Percentiles rank a stretch among this genome's conserved stretches.
Conservation (phyloP, 1,139 yeast genomes). For the Spencermartinsiella ligniputridi region DNA sequence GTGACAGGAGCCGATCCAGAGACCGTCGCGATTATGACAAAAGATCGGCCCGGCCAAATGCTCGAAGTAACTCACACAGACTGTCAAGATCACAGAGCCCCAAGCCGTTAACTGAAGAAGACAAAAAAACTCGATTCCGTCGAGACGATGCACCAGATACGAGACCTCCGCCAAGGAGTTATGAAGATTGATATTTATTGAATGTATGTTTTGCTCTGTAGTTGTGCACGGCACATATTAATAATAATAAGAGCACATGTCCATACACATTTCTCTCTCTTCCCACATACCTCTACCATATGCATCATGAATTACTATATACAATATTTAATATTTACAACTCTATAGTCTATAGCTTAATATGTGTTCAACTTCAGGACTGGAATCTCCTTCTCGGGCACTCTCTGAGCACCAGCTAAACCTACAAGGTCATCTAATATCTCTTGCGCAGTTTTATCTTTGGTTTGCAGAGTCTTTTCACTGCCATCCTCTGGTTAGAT, state of each 20-base stretch:
- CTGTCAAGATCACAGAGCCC: too few relatives aligned
- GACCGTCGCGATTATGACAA: too few relatives aligned
- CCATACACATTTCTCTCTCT: too few relatives aligned
- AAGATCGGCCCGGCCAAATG: too few relatives aligned
- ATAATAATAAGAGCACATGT: too few relatives aligned
- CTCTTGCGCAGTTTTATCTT: constrained; percentile 36
- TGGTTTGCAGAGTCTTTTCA: constrained; percentile 35
- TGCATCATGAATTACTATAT: neutral
- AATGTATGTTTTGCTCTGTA: too few relatives aligned
- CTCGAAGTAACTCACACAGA: too few relatives aligned
- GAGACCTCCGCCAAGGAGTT: neutral
- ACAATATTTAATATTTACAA: neutral
- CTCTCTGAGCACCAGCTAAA: constrained; percentile 35
- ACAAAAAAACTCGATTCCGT: neutral
- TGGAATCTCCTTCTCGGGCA: constrained; percentile 31
- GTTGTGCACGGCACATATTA: too few relatives aligned
- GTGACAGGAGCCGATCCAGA: too few relatives aligned
- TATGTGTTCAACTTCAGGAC: constrained; percentile 12
- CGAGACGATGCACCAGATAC: neutral
- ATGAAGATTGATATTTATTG: constrained; percentile 5
- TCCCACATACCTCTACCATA: too few relatives aligned
- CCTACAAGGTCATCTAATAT: constrained; percentile 38
- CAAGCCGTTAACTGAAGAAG: neutral
- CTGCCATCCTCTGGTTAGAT: constrained; percentile 37
- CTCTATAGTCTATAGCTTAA: neutral